Base-by-base conservation (phyloP, 2,329 filamentous ascomycete species). In the Aspergillus piperis region DNA sequence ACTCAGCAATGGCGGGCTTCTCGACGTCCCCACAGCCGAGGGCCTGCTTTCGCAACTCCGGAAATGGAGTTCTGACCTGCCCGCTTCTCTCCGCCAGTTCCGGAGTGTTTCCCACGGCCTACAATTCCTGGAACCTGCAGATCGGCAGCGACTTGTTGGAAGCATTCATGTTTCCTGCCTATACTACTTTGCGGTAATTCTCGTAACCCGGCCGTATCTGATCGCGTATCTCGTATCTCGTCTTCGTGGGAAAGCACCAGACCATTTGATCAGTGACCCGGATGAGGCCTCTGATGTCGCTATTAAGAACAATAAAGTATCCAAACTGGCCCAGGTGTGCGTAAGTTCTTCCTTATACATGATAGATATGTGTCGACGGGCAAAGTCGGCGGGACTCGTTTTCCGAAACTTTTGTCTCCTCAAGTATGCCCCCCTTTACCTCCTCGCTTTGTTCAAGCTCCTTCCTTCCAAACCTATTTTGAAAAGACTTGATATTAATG, bases 161-260 rank as follows among this genome's bases (percentile, higher is more conserved):
- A 82, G 76, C n/a, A 73, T 83, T 0, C 82, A 84, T 55, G 76
- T 85, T 2, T 80, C 82, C 0, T 84, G 82, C 59, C 67, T 81
- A 0, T 85, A 85, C 64, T 84, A 85, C 62, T 83, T 84, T 48
- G 80, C 81, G 0, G 81, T 84, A 1, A 84, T 82, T 8, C 67
- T 85, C 0, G 78, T 82, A 4, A 84, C 82, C 0, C 73, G 83
- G 2, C 83, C 81, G 0, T 79, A 83, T 23, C 67, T 85, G 6
- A 80, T 84, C n/a, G 79, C 58, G 17, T 74, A 78, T 10, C 71
- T 84, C 2, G 79, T 79, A 2, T 66, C 75, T 17, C 71, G 72
- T 39, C 21, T 66, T 2, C 62, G 55, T 4, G 53, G 60, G 7
- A 61, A 59, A 56, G 58, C 53, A 32, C 62, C 55, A 41, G 58